A percentile compares a stretch with the other conserved stretches of the same genome.
Evolutionary conservation across 306 rosid species (phyloP).

Genomic region (Dryas alaskensis): DNA sequence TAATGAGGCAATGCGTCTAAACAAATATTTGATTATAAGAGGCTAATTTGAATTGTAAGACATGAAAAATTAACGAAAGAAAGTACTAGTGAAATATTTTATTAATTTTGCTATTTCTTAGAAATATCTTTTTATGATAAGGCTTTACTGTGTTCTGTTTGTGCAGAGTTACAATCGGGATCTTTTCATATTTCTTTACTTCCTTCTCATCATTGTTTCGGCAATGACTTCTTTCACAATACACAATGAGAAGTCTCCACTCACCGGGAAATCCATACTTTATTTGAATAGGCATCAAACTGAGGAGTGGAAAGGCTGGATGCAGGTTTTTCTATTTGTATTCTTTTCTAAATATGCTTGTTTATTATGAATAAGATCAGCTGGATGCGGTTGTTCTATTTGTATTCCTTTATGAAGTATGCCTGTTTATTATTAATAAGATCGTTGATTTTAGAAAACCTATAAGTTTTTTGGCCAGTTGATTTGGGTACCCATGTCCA

Average conservation of each 20-base stretch:
- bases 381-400: conserved; percentile 2
- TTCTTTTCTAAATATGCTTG: conserved; percentile 6
- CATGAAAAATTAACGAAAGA: background rate
- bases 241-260: conserved; percentile 80
- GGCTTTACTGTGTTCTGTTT: conserved; percentile 24
- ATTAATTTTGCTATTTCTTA: background rate
- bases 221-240: conserved; percentile 77
- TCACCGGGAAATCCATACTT: conserved; percentile 81
- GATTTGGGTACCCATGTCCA: background rate
- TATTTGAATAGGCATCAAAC: conserved; percentile 97
- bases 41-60: background rate
- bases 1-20: background rate
- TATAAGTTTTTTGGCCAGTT: background rate
- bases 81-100: background rate
- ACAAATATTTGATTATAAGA: background rate
- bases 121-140: background rate
- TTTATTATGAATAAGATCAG: conserved; percentile 2
- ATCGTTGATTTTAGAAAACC: background rate
- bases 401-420: background rate
- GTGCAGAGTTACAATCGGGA: conserved; percentile 95
- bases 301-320: conserved; percentile 99
- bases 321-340: conserved; percentile 59
- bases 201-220: conserved; percentile 85
- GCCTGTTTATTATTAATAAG: conserved; percentile 20
- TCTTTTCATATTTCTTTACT: conserved; percentile 77